phyloP scores from a whole-genome alignment of 2,329 filamentous ascomycete genomes.

The Trichoderma sp. region DNA sequence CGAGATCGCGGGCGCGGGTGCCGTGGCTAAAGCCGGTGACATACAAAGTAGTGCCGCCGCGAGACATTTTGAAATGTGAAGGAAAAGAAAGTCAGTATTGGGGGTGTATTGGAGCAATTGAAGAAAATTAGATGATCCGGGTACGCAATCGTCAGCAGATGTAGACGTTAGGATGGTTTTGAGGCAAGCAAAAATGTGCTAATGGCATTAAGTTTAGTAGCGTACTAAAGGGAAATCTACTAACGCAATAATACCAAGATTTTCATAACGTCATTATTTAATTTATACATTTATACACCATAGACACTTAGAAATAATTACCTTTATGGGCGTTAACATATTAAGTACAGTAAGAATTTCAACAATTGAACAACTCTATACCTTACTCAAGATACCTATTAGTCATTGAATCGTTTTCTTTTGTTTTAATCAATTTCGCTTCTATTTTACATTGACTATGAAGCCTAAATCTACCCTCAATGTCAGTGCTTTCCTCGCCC shows the following conservation, averaged over 20 bases:
- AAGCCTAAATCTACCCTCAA: not conserved
- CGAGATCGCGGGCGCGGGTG: slow-evolving; percentile 97
- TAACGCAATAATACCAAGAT: not conserved
- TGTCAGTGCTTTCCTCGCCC: slow-evolving; percentile 49
- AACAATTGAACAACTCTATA: too few species aligned
- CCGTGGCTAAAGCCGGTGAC: slow-evolving; percentile 99
- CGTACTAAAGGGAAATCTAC: not conserved
- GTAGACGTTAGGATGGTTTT: slow-evolving; percentile 1
- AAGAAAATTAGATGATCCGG: not conserved
- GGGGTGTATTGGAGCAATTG: not conserved
- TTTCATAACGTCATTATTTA: not conserved
- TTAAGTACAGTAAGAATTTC: not conserved
- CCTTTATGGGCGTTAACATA: not conserved
- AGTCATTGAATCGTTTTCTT: not conserved
- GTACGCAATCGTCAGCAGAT: not conserved
- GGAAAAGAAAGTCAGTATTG: slow-evolving; percentile 9
- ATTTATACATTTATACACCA: not conserved
- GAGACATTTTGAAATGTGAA: slow-evolving; percentile 70
- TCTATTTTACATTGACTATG: not conserved
- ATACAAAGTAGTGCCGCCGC: slow-evolving; percentile 91
- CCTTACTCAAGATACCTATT: not conserved
- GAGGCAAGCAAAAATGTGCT: not conserved
- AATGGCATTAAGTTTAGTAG: not conserved
- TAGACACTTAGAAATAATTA: not conserved
- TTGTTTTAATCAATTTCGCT: not conserved